Evolutionary conservation across 73 alveolate genomes (phyloP).

Genomic region (Uronychia binucleata): DNA sequence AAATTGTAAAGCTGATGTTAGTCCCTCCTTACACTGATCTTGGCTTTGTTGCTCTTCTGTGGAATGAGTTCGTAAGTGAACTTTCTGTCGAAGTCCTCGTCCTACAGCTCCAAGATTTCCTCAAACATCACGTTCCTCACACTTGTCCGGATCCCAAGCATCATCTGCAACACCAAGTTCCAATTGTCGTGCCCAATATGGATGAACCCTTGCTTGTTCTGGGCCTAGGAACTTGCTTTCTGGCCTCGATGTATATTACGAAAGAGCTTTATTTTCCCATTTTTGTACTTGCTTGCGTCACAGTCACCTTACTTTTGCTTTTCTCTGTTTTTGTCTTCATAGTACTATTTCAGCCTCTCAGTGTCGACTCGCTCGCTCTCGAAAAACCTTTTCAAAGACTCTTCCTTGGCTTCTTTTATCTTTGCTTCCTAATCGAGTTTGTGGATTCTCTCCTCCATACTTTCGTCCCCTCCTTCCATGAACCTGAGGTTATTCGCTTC

Average conservation of each 20-base stretch:
- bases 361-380: neutral
- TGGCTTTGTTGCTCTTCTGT: constrained; percentile 44
- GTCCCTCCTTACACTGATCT: neutral
- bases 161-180: constrained; percentile 85
- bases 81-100: constrained; percentile 51
- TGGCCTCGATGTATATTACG: neutral
- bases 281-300: neutral
- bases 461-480: neutral
- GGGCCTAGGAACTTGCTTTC: neutral
- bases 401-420: neutral
- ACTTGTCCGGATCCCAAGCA: constrained; percentile 83
- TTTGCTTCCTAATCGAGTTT: neutral
- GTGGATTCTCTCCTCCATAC: neutral
- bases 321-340: neutral
- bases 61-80: constrained; percentile 40
- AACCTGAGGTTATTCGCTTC: no score
- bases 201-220: constrained; percentile 27
- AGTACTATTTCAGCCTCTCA: neutral
- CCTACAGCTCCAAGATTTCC: constrained; percentile 28
- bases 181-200: constrained; percentile 92
- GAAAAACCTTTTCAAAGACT: neutral
- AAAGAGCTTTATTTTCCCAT: neutral
- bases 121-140: constrained; percentile 57
- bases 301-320: neutral
- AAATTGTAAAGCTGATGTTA: constrained; percentile 22